phyloP scores from a whole-genome alignment of 345 rosid species.

The Citrus maxima region DNA sequence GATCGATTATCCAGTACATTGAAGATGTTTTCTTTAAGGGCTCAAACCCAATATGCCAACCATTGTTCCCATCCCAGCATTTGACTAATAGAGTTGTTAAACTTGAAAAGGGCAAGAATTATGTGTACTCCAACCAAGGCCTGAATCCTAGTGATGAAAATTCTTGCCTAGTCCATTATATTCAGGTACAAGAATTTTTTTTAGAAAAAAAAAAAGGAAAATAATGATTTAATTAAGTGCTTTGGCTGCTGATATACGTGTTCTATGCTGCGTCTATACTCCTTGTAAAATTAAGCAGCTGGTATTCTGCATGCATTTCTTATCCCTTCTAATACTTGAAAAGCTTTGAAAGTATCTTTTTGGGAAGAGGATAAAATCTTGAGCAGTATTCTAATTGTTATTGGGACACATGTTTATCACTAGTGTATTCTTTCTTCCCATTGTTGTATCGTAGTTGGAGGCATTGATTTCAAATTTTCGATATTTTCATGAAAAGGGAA shows the following conservation, averaged over 20 bases:
- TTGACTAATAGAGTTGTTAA: constrained; percentile 72
- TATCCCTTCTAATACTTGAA: neutral
- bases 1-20: constrained; percentile 54
- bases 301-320: neutral
- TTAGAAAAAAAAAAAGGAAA: neutral
- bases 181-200: constrained; percentile 54
- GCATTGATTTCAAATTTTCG: neutral
- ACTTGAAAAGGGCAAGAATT: constrained; percentile 60
- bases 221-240: neutral
- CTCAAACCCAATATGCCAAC: constrained; percentile 60
- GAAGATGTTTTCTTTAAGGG: constrained; percentile 62
- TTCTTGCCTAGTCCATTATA: constrained; percentile 77
- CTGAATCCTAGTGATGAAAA: constrained; percentile 83
- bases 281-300: constrained; percentile 6
- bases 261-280: neutral
- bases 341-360: constrained; percentile 1
- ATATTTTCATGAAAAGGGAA: neutral
- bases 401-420: neutral
- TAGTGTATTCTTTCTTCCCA: neutral
- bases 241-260: neutral
- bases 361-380: neutral
- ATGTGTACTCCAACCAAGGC: constrained; percentile 56
- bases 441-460: neutral
- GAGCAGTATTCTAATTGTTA: neutral
- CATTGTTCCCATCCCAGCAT: constrained; percentile 76